Evolutionary conservation across 2,329 filamentous ascomycete species (phyloP).

Genomic region (Claviceps monticola): DNA sequence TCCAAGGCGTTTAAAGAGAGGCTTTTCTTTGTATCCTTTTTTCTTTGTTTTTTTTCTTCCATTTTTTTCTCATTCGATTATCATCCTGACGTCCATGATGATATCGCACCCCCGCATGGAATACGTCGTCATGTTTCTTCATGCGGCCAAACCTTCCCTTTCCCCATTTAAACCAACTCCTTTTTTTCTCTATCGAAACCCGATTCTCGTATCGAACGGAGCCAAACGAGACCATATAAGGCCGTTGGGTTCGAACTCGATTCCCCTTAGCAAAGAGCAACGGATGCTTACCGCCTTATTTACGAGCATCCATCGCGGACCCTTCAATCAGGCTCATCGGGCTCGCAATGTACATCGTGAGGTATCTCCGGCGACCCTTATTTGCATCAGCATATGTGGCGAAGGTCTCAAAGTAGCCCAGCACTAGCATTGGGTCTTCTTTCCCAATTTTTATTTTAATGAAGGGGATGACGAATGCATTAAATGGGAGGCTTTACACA

Average conservation of each 20-base stretch:
- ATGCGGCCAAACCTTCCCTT: neutral
- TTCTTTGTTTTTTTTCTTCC: neutral
- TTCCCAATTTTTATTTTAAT: conserved; percentile 5
- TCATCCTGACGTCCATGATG: neutral
- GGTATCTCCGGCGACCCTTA: conserved; percentile 6
- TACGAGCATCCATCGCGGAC: neutral
- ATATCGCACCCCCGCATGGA: neutral
- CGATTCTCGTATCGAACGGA: neutral
- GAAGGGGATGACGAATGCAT: conserved; percentile 5
- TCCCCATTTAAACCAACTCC: neutral
- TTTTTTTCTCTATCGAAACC: neutral
- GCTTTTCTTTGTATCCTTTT: neutral
- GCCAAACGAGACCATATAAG: neutral
- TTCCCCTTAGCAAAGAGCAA: too few species aligned
- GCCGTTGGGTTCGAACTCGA: neutral
- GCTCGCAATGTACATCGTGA: neutral
- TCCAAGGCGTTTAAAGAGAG: conserved; percentile 3
- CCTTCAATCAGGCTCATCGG: neutral
- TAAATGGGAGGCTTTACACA: conserved; percentile 6
- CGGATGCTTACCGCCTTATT: neutral
- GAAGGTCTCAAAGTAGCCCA: conserved; percentile 10
- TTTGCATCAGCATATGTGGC: conserved; percentile 22
- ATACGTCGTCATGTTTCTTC: neutral
- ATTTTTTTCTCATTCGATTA: neutral
- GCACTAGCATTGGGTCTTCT: conserved; percentile 14